A percentile compares a stretch with the other conserved stretches of the same genome.
These are phyloP conservation scores for Epichloe baconii DNA, from an alignment of 2,329 filamentous ascomycete genomes.

Conservation along the genomic window DNA sequence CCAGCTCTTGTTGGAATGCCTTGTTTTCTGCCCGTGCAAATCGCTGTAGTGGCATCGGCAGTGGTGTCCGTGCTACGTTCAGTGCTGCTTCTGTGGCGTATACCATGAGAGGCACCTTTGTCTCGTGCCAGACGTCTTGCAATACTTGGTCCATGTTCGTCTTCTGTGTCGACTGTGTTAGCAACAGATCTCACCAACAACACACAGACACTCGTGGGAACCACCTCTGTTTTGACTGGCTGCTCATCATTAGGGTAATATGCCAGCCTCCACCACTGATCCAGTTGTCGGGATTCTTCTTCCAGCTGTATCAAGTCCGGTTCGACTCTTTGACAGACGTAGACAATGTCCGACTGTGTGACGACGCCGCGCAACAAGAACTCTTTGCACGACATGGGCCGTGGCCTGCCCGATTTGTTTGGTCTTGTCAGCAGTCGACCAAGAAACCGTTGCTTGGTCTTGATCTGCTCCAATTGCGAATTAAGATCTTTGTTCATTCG, in stretches of 20 bases:
- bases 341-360: constrained; percentile 32
- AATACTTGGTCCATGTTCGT: constrained; percentile 31
- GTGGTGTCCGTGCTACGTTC: constrained; percentile 17
- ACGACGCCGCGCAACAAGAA: constrained; percentile 40
- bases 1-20: constrained; percentile 36
- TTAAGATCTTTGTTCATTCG: constrained; percentile 14
- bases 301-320: constrained; percentile 30
- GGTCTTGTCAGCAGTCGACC: constrained; percentile 27
- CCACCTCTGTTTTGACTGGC: constrained; percentile 37
- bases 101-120: constrained; percentile 33
- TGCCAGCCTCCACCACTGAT: constrained; percentile 45
- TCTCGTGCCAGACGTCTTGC: constrained; percentile 32
- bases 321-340: constrained; percentile 33
- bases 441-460: constrained; percentile 24
- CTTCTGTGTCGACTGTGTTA: constrained; percentile 28
- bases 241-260: constrained; percentile 25
- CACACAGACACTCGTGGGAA: constrained; percentile 1
- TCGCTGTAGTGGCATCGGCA: constrained; percentile 27
- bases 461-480: constrained; percentile 18
- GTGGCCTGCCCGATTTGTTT: constrained; percentile 21
- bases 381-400: constrained; percentile 28
- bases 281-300: constrained; percentile 17
- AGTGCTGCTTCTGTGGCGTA: constrained; percentile 41
- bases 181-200: background rate
- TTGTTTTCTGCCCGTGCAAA: constrained; percentile 40